These are phyloP conservation scores for Clonostachys rhizophaga DNA, from an alignment of 2,329 filamentous ascomycete genomes.

Conservation along the genomic window DNA sequence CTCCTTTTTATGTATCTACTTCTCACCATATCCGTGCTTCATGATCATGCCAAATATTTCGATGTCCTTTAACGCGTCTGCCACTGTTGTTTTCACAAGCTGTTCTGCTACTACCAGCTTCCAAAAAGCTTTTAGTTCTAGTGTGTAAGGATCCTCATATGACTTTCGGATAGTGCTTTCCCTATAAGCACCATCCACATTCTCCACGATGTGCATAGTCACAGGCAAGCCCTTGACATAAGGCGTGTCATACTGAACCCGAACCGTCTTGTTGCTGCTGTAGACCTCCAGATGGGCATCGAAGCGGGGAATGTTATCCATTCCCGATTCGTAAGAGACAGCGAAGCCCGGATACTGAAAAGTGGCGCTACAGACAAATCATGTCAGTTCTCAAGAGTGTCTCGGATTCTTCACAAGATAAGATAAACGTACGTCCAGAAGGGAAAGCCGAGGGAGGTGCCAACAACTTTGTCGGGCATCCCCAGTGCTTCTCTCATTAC, in stretches of 20 bases:
- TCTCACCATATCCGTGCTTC: background rate
- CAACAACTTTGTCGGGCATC: slow-evolving; percentile 9
- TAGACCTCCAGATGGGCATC: slow-evolving; percentile 46
- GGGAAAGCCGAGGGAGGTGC: slow-evolving; percentile 16
- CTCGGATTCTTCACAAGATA: background rate
- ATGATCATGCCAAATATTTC: slow-evolving; percentile 8
- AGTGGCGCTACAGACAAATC: slow-evolving; percentile 18
- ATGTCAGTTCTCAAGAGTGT: background rate
- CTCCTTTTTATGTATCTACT: too few relatives aligned
- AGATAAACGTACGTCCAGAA: slow-evolving; percentile 20
- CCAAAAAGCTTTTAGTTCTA: slow-evolving; percentile 20
- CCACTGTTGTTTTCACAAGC: slow-evolving; percentile 18
- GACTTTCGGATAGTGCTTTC: slow-evolving; percentile 21
- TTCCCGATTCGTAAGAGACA: slow-evolving; percentile 48
- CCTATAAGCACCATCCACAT: slow-evolving; percentile 17
- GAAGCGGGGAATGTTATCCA: slow-evolving; percentile 44
- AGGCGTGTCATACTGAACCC: slow-evolving; percentile 46
- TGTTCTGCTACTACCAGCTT: slow-evolving; percentile 9
- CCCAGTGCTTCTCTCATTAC: slow-evolving; percentile 41
- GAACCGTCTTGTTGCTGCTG: slow-evolving; percentile 42
- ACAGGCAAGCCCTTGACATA: slow-evolving; percentile 46
- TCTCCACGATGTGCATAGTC: slow-evolving; percentile 35
- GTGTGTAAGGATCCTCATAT: slow-evolving; percentile 31
- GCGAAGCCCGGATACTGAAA: slow-evolving; percentile 40
- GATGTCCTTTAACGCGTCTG: slow-evolving; percentile 15